Evolutionary conservation across 805 yeast genomes (phyloP).

Genomic region (Kregervanrija fluxuum): DNA sequence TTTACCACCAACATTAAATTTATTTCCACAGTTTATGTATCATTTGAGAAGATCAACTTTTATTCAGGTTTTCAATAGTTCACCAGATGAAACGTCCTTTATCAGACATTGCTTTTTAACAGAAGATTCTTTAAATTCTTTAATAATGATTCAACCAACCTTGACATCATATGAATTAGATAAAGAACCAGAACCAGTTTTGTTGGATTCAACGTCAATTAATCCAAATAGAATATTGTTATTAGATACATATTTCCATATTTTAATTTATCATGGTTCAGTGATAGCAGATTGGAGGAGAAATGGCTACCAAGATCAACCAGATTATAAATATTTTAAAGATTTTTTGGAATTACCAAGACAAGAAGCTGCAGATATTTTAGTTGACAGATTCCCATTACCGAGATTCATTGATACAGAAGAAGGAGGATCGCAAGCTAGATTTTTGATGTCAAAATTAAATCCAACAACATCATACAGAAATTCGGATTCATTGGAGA

Average conservation of each 20-base stretch:
- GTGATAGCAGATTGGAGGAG: conserved; percentile 62
- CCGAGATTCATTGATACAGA: conserved; percentile 70
- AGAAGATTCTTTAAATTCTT: conserved; percentile 53
- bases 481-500: conserved; percentile 15
- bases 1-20: conserved; percentile 40
- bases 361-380: conserved; percentile 55
- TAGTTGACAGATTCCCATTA: conserved; percentile 61
- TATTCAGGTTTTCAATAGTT: conserved; percentile 57
- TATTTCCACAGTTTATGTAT: conserved; percentile 62
- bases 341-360: conserved; percentile 56
- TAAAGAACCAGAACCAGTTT: conserved; percentile 54
- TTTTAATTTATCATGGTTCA: conserved; percentile 60
- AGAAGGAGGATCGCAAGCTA: conserved; percentile 71
- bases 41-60: conserved; percentile 62
- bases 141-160: conserved; percentile 66
- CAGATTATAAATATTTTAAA: conserved; percentile 52
- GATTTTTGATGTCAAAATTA: conserved; percentile 61
- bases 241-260: conserved; percentile 64
- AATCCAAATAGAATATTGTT: conserved; percentile 49
- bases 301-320: conserved; percentile 53
- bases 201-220: conserved; percentile 57
- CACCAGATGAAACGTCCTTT: conserved; percentile 67
- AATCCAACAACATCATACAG: conserved; percentile 59
- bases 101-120: conserved; percentile 54
- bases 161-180: conserved; percentile 51